Evolutionary conservation across 1,284 basidiomycete species (phyloP), one percentile per base, ranked within the genome.

Genomic region (Amylostereum areolatum): DNA sequence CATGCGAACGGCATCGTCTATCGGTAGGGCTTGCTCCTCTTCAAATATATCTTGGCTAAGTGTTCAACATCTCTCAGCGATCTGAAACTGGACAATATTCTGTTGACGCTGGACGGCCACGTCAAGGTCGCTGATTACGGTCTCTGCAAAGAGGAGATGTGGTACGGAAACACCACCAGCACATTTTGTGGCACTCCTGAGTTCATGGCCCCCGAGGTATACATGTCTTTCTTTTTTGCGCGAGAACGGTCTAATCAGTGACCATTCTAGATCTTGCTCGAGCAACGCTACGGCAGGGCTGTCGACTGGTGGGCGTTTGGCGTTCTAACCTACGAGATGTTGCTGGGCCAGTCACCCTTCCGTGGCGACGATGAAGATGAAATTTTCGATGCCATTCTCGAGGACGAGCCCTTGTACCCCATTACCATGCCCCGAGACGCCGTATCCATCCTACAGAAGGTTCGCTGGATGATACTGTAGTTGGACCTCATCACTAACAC

Each of bases 291-390:
- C 62, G 94, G 94, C 9, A 89, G 94, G 41, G 97, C 97, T 4
- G 97, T 99, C 46, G 97, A 99, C 64, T 99, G 97, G 97, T 99
- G 97, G 97, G 97, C 97, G 6, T 99, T 99, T 64, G 97, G 97
- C 56, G 96, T 99, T 6, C 71, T 99, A 59, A 97, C 92, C 43
- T 99, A 99, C 65, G 97, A 99, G 70, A 99, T 99, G 97, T 73
- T 99, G 49, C 78, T 99, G 30, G 97, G 97, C 37, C 97, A 99
- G 70, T 97, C 96, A 11, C 97, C 97, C 2, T 99, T 99, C 85
- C 86, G 96, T 47, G 97, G 97, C 51, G 97, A 99, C 62, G 97
- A 99, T 60, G 97, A 99, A 67, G 97, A 99, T 65, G 97, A 99
- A 75, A 99, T 99, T 57, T 99, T 99, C 64, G 97, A 99, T 67